Conservation (phyloP, 1,284 basidiomycete species). For the Sporisorium exsertum region DNA sequence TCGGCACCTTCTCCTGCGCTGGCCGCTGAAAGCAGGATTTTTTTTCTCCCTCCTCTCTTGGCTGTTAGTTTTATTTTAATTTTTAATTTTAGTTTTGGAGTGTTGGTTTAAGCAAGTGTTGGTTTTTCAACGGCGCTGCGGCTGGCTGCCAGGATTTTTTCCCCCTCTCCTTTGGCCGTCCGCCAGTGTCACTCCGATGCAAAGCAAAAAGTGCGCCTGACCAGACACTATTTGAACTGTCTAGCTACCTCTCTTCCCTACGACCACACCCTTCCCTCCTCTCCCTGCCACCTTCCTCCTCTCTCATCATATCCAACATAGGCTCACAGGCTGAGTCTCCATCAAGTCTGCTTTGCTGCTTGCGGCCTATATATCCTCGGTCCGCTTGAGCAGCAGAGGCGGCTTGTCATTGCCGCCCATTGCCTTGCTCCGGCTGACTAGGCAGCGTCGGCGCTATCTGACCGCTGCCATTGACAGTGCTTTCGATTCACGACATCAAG, state of each 20-base stretch:
- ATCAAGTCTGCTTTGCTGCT: not conserved
- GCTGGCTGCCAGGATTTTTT: conserved; percentile 8
- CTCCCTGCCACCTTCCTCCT: not conserved
- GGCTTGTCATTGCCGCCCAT: not conserved
- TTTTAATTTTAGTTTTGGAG: conserved; percentile 2
- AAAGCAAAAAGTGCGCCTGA: not conserved
- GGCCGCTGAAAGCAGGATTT: conserved; percentile 1
- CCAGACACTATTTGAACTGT: conserved; percentile 2
- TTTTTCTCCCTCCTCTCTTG: not conserved
- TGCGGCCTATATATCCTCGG: not conserved
- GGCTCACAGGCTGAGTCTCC: not conserved
- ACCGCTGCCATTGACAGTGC: not conserved
- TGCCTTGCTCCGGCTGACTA: not conserved
- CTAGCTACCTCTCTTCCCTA: conserved; percentile 5
- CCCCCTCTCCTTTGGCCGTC: not conserved
- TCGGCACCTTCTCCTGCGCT: not conserved
- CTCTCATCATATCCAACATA: not conserved
- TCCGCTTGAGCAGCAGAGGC: not conserved
- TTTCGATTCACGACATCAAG: not conserved
- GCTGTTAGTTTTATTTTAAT: not conserved
- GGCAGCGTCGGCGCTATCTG: not conserved
- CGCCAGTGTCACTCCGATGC: not conserved
- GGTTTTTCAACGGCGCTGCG: conserved; percentile 6
- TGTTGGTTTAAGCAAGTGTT: conserved; percentile 5
- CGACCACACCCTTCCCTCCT: conserved; percentile 2